These are phyloP conservation scores for Phytophthora melonis DNA, from an alignment of 352 stramenopile genomes.

Conservation along the genomic window DNA sequence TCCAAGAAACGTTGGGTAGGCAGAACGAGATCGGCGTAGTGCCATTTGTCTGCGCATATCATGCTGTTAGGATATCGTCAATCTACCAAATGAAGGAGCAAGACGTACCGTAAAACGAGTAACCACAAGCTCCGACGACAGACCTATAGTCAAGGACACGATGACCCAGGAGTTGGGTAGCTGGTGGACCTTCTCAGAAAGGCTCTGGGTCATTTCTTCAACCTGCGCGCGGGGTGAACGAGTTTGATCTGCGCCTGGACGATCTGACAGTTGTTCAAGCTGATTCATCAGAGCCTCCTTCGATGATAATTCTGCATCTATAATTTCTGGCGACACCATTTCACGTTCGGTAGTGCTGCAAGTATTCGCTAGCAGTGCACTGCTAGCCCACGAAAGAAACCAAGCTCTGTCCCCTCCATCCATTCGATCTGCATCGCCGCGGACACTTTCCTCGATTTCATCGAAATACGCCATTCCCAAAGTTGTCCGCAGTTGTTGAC, in stretches of 20 bases:
- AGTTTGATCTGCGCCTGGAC: slow-evolving; percentile 9
- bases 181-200: slow-evolving; percentile 33
- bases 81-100: neutral
- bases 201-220: slow-evolving; percentile 21
- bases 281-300: slow-evolving; percentile 30
- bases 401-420: neutral
- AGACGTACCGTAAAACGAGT: slow-evolving; percentile 49
- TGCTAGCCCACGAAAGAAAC: slow-evolving; percentile 54
- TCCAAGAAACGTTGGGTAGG: slow-evolving; percentile 54
- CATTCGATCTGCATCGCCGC: slow-evolving; percentile 8
- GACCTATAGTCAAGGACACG: slow-evolving; percentile 49
- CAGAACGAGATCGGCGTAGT: slow-evolving; percentile 57
- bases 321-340: neutral
- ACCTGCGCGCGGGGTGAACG: slow-evolving; percentile 16
- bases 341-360: slow-evolving; percentile 26
- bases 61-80: slow-evolving; percentile 13
- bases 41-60: slow-evolving; percentile 50
- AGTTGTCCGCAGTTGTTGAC: slow-evolving; percentile 49
- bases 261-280: slow-evolving; percentile 29
- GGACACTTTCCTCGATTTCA: slow-evolving; percentile 32
- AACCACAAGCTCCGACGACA: slow-evolving; percentile 59
- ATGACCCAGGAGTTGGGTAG: slow-evolving; percentile 56
- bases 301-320: slow-evolving; percentile 10
- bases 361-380: slow-evolving; percentile 49
- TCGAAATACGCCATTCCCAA: slow-evolving; percentile 63